Evolutionary conservation across 768 basidiomycete genomes (phyloP).

Genomic region (Austroboletus festivus): DNA sequence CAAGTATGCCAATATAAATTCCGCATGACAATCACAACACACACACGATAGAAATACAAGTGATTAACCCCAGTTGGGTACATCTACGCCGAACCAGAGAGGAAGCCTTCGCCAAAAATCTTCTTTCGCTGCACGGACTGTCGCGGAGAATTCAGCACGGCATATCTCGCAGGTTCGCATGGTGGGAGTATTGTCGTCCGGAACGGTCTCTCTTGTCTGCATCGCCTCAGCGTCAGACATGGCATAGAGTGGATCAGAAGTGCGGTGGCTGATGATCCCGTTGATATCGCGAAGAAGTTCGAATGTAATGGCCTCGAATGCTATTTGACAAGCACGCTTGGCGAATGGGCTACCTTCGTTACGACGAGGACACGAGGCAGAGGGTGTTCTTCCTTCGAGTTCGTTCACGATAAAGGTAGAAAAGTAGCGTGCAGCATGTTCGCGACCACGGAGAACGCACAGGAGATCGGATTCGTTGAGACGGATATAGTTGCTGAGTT

Average conservation of each 20-base stretch:
- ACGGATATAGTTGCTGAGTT: constrained; percentile 38
- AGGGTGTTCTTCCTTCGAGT: constrained; percentile 61
- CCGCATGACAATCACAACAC: no score
- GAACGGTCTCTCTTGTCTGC: constrained; percentile 52
- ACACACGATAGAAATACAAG: no score
- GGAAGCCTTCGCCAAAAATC: constrained; percentile 67
- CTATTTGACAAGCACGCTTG: constrained; percentile 60
- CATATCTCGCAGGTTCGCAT: constrained; percentile 65
- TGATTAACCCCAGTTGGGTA: constrained; percentile 36
- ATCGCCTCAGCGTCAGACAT: constrained; percentile 65
- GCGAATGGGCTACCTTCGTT: constrained; percentile 43
- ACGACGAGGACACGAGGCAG: constrained; percentile 46
- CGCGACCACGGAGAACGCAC: constrained; percentile 62
- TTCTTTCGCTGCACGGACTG: constrained; percentile 56
- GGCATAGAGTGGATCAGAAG: constrained; percentile 67
- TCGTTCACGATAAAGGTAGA: constrained; percentile 76
- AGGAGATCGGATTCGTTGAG: constrained; percentile 53
- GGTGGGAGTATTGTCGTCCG: constrained; percentile 41
- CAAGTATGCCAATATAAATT: no score
- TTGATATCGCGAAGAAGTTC: constrained; percentile 73
- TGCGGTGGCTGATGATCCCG: constrained; percentile 61
- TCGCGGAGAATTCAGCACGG: constrained; percentile 56
- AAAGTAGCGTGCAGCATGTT: constrained; percentile 69
- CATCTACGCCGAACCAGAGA: constrained; percentile 60
- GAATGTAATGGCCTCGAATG: constrained; percentile 72